Percentiles rank a stretch among this genome's conserved stretches.
Evolutionary conservation across 169 alveolate species (phyloP).

Genomic region (Cryptosporidium sp.): DNA sequence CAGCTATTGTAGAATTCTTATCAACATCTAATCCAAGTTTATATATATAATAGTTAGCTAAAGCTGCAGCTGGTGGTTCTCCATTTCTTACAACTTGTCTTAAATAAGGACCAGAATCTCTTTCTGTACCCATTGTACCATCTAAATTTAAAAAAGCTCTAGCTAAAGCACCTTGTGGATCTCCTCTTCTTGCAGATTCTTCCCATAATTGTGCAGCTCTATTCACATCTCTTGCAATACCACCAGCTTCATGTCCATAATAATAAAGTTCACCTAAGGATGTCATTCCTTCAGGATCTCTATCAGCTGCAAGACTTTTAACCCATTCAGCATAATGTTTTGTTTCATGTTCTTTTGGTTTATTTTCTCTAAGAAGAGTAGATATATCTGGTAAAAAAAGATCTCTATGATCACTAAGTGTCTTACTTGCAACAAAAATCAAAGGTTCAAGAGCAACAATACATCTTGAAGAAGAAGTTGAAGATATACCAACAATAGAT

Average conservation of each 20-base stretch:
- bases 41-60: conserved; percentile 68
- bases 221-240: conserved; percentile 82
- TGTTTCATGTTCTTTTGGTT: conserved; percentile 72
- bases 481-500: conserved; percentile 23
- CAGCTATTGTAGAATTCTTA: conserved; percentile 84
- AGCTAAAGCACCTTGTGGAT: conserved; percentile 87
- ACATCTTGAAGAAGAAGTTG: conserved; percentile 56
- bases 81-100: conserved; percentile 71
- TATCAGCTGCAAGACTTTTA: conserved; percentile 81
- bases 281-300: conserved; percentile 85
- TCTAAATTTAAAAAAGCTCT: conserved; percentile 82
- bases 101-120: conserved; percentile 64
- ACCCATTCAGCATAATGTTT: conserved; percentile 82
- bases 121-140: conserved; percentile 76
- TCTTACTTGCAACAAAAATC: conserved; percentile 62
- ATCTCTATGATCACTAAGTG: conserved; percentile 34
- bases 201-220: conserved; percentile 87
- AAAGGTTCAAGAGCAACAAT: conserved; percentile 68
- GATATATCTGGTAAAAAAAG: conserved; percentile 38
- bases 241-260: conserved; percentile 85
- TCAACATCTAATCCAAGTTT: conserved; percentile 85
- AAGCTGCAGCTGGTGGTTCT: conserved; percentile 64
- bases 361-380: conserved; percentile 21
- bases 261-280: conserved; percentile 87
- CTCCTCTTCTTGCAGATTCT: conserved; percentile 89